Evolutionary conservation across 768 basidiomycete genomes (phyloP).

Genomic region (Grammothele lineata): DNA sequence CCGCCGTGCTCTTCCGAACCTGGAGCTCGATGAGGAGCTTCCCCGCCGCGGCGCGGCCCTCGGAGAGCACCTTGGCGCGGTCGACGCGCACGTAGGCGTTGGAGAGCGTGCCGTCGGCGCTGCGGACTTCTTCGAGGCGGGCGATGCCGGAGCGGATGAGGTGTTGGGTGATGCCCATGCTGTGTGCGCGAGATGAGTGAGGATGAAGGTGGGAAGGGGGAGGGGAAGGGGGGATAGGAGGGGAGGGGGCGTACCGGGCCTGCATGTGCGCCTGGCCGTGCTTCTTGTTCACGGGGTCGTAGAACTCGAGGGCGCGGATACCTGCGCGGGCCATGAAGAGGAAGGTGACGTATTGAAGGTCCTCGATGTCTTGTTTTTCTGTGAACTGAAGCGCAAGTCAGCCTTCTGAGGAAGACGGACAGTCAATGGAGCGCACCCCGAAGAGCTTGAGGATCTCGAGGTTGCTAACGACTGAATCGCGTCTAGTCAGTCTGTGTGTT

Average conservation of each 20-base stretch:
- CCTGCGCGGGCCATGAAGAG: constrained; percentile 85
- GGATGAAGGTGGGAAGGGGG: not conserved
- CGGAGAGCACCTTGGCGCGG: constrained; percentile 57
- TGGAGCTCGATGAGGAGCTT: constrained; percentile 78
- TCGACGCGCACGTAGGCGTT: constrained; percentile 73
- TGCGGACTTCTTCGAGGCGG: constrained; percentile 62
- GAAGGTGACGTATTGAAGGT: constrained; percentile 79
- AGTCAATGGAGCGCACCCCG: constrained; percentile 42
- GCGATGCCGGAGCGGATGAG: constrained; percentile 70
- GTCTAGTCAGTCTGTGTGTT: not conserved
- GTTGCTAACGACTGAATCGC: constrained; percentile 68
- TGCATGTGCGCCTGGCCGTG: constrained; percentile 93
- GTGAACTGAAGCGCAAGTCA: constrained; percentile 45
- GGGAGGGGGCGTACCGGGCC: constrained; percentile 56
- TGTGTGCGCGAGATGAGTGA: constrained; percentile 24
- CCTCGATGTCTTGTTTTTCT: constrained; percentile 63
- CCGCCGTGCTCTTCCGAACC: constrained; percentile 82
- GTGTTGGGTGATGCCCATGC: constrained; percentile 80
- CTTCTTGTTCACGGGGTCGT: constrained; percentile 74
- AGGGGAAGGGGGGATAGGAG: not conserved
- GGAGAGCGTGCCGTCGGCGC: constrained; percentile 51
- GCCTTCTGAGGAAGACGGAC: not conserved
- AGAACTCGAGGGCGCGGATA: constrained; percentile 75
- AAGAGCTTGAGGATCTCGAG: constrained; percentile 76
- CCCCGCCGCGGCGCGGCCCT: constrained; percentile 65